A percentile compares a stretch with the other conserved stretches of the same genome.
Conservation (phyloP, 1,139 yeast species). For the Yamadazyma sp. region DNA sequence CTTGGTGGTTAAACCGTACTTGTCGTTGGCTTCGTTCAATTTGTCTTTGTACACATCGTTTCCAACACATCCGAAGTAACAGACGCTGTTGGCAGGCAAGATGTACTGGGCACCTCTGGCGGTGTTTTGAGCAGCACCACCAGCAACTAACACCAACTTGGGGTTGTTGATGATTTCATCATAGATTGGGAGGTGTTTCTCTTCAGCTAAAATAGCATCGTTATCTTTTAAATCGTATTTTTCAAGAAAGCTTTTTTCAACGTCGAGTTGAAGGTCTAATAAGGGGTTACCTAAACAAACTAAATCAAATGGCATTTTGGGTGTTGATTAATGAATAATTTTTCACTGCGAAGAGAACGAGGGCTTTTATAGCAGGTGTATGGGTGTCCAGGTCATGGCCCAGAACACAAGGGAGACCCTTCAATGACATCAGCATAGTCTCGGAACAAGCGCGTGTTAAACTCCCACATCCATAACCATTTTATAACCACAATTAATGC, state of each 20-base stretch:
- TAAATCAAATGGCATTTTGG: conserved; percentile 40
- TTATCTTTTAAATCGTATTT: conserved; percentile 86
- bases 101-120: conserved; percentile 98
- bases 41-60: conserved; percentile 83
- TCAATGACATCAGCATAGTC: too few species aligned
- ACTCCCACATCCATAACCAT: too few species aligned
- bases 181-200: conserved; percentile 81
- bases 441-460: too few species aligned
- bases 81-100: conserved; percentile 78
- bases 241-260: conserved; percentile 62
- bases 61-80: conserved; percentile 96
- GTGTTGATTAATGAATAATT: background rate
- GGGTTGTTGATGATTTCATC: conserved; percentile 67
- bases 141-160: conserved; percentile 78
- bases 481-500: too few species aligned
- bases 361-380: background rate
- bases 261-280: conserved; percentile 85
- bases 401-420: too few species aligned
- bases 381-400: too few species aligned
- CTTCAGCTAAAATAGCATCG: conserved; percentile 93
- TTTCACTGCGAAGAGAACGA: background rate
- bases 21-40: conserved; percentile 76
- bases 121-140: conserved; percentile 99
- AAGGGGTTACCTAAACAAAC: conserved; percentile 64
- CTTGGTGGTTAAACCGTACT: conserved; percentile 84